Percentiles rank a stretch among this genome's conserved stretches.
Conservation (phyloP, 129 eudicot species). For the Saposhnikovia divaricata region DNA sequence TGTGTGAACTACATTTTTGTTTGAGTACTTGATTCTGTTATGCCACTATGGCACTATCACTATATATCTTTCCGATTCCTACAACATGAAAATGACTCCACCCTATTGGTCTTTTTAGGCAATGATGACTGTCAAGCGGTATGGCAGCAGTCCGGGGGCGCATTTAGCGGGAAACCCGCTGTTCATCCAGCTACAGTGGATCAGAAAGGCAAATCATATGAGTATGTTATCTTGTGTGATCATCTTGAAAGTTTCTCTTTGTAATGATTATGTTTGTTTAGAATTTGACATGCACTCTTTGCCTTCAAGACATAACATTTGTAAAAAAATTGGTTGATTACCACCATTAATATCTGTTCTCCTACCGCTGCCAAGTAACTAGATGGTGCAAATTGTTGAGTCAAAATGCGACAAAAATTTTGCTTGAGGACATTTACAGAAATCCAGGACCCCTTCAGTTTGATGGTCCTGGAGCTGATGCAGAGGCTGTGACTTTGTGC, state of each 20-base stretch:
- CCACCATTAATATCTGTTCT: not conserved
- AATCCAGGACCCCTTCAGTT: slow-evolving; percentile 95
- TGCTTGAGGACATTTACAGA: slow-evolving; percentile 78
- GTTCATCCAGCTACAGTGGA: slow-evolving; percentile 80
- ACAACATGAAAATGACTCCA: too few species aligned
- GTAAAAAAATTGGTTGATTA: not conserved
- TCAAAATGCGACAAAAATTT: slow-evolving; percentile 62
- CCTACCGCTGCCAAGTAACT: slow-evolving; percentile 1
- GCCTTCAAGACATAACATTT: not conserved
- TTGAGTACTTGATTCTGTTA: not conserved
- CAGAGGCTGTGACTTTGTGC: too few species aligned
- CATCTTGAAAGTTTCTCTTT: not conserved
- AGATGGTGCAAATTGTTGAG: slow-evolving; percentile 51
- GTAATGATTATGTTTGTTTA: not conserved
- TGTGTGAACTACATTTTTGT: not conserved
- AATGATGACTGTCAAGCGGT: slow-evolving; percentile 58
- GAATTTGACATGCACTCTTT: not conserved
- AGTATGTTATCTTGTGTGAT: slow-evolving; percentile 38
- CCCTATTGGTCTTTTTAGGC: too few species aligned
- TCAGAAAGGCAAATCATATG: slow-evolving; percentile 79
- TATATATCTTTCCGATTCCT: too few species aligned
- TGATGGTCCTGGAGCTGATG: slow-evolving; percentile 98
- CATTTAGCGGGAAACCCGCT: slow-evolving; percentile 69
- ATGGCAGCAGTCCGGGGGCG: slow-evolving; percentile 67
- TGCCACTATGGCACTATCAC: too few species aligned